A percentile compares a stretch with the other conserved stretches of the same genome.
phyloP scores from a whole-genome alignment of 2,329 filamentous ascomycete species.

The Penicillium sp. region DNA sequence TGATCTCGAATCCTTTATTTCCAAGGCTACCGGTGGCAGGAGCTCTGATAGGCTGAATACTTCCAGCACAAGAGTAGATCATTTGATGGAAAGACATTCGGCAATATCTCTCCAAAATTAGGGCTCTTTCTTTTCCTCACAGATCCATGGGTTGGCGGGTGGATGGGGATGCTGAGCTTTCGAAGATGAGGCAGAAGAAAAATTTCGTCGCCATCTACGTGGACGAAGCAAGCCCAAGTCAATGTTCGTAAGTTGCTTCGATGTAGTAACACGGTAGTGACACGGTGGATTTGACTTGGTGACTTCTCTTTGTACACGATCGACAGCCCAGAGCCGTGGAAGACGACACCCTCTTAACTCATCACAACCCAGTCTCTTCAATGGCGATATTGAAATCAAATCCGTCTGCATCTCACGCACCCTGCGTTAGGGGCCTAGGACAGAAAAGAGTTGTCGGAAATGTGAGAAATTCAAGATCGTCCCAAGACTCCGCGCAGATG shows the following conservation, averaged over 20 bases:
- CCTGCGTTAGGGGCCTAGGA: not conserved
- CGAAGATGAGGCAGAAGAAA: constrained; percentile 18
- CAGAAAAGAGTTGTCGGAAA: constrained; percentile 4
- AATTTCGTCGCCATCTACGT: constrained; percentile 49
- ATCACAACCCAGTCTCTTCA: not conserved
- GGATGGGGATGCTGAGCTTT: constrained; percentile 12
- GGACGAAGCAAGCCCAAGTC: constrained; percentile 49
- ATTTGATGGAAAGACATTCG: constrained; percentile 39
- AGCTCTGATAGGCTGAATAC: constrained; percentile 14
- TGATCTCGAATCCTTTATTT: constrained; percentile 39
- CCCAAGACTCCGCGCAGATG: not conserved
- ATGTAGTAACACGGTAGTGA: too few relatives aligned
- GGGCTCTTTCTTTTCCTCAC: constrained; percentile 52
- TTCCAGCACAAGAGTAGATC: constrained; percentile 37
- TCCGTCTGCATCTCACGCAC: constrained; percentile 8
- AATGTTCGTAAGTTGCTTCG: constrained; percentile 38
- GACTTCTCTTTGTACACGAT: constrained; percentile 8
- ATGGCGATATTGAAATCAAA: constrained; percentile 4
- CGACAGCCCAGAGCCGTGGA: constrained; percentile 24
- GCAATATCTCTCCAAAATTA: constrained; percentile 45
- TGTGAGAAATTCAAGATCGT: not conserved
- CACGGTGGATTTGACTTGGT: not conserved
- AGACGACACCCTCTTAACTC: not conserved
- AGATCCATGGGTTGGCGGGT: constrained; percentile 33
- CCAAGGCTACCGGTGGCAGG: constrained; percentile 28